phyloP scores from a whole-genome alignment of 2,329 filamentous ascomycete genomes.

The Clarireedia paspali region DNA sequence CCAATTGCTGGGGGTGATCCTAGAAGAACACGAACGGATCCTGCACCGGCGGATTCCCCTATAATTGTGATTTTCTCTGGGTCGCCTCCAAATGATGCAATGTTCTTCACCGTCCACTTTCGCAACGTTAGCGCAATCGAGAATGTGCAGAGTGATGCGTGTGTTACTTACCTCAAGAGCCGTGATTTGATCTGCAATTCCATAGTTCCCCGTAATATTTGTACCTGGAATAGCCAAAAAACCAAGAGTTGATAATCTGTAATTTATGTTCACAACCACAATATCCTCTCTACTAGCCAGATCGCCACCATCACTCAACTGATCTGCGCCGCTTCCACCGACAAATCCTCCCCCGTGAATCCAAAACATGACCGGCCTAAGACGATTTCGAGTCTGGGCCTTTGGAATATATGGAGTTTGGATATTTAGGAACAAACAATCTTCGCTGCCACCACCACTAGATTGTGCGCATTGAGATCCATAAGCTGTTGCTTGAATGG shows the following conservation, averaged over 20 bases:
- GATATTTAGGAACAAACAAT: slow-evolving; percentile 29
- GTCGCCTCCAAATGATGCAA: slow-evolving; percentile 40
- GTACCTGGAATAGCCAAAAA: slow-evolving; percentile 43
- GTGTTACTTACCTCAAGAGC: slow-evolving; percentile 33
- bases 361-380: slow-evolving; percentile 31
- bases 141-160: neutral
- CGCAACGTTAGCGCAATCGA: neutral
- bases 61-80: slow-evolving; percentile 38
- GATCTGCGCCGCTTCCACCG: slow-evolving; percentile 20
- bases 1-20: slow-evolving; percentile 40
- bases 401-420: slow-evolving; percentile 32
- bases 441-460: slow-evolving; percentile 22
- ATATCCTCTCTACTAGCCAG: slow-evolving; percentile 25
- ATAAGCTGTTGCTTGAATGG: slow-evolving; percentile 38
- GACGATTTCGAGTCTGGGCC: slow-evolving; percentile 12
- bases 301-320: slow-evolving; percentile 23
- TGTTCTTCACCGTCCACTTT: slow-evolving; percentile 41
- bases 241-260: slow-evolving; percentile 23
- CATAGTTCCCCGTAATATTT: slow-evolving; percentile 43
- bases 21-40: slow-evolving; percentile 40
- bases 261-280: slow-evolving; percentile 25
- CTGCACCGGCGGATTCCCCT: slow-evolving; percentile 45
- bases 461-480: slow-evolving; percentile 29
- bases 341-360: slow-evolving; percentile 31
- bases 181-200: slow-evolving; percentile 43